Percentiles rank a stretch among this genome's conserved stretches.
These are phyloP conservation scores for Trypanosoma conorhini DNA, from an alignment of 208 protist species.

Conservation along the genomic window DNA sequence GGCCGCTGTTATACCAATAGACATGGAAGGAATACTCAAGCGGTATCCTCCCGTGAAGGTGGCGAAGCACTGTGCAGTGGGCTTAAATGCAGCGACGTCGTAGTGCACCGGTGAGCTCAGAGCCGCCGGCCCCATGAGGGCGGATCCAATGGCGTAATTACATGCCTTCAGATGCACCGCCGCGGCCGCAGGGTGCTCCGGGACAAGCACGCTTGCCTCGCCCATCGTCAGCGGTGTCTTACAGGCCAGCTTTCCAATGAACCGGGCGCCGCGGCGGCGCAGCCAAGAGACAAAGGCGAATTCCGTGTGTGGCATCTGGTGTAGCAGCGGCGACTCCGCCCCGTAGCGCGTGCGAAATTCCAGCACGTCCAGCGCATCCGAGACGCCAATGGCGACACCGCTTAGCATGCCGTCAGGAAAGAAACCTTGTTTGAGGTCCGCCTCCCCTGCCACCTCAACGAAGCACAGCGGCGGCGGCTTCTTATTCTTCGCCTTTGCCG, in stretches of 20 bases:
- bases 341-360: slow-evolving; percentile 74
- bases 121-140: slow-evolving; percentile 63
- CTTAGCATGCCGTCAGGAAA: slow-evolving; percentile 62
- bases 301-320: slow-evolving; percentile 54
- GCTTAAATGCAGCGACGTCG: slow-evolving; percentile 86
- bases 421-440: slow-evolving; percentile 50
- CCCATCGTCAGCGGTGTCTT: slow-evolving; percentile 62
- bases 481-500: slow-evolving; percentile 26
- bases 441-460: slow-evolving; percentile 58
- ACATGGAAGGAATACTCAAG: slow-evolving; percentile 68
- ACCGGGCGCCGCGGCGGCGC: slow-evolving; percentile 67
- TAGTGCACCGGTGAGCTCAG: slow-evolving; percentile 59
- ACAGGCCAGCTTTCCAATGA: slow-evolving; percentile 77
- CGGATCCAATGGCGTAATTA: slow-evolving; percentile 80
- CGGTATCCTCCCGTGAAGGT: slow-evolving; percentile 76
- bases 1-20: slow-evolving; percentile 71
- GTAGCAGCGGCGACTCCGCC: slow-evolving; percentile 52
- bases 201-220: slow-evolving; percentile 64
- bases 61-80: slow-evolving; percentile 84
- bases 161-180: slow-evolving; percentile 57
- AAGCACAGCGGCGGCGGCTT: slow-evolving; percentile 46
- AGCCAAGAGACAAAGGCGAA: slow-evolving; percentile 86
- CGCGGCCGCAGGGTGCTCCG: slow-evolving; percentile 45
- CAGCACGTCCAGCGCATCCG: slow-evolving; percentile 69
- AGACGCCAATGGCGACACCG: slow-evolving; percentile 77